Evolutionary conservation across 345 rosid genomes (phyloP), one percentile per base, ranked within the genome.

Genomic region (Eucalyptus melliodora): DNA sequence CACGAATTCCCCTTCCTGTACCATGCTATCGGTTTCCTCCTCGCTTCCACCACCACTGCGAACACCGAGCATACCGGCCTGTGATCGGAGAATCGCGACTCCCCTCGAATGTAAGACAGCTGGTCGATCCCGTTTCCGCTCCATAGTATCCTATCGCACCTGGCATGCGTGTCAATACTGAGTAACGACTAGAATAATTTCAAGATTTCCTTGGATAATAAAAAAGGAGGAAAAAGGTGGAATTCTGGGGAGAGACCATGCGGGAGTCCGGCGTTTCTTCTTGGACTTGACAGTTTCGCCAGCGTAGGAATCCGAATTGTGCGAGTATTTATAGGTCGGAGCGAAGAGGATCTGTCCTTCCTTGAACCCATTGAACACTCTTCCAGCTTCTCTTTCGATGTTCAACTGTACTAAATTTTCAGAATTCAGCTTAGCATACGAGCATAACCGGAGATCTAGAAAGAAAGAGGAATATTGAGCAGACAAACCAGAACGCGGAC

Each of bases 71-170:
- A 98, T 27, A 98, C 99, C 4, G 99, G 99, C 89, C 99, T 91
- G 91, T 98, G 99, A 87, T 98, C 99, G 0, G 99, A 98, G 88
- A 98, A 96, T 92, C 97, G 93, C 2, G 99, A 97, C 87, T 98
- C 99, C 5, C 96, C 98, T 2, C 99, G 93, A 2, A 93, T 88
- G 82, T 98, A 98, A 0, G 96, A 95, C 60, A 96, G 86, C n/a
- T 97, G 99, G 49, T 96, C 97, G 19, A 97, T 96, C 72, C 98
- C 96, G 51, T 89, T 89, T 37, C 99, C 99, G 5, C 91, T 91
- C 99, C 99, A 98, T 24, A 98, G 69, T 90, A 98, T 96, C 93
- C 99, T 87, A 67, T 98, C 99, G 85, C 99, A 98, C 99, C 99
- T 98, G 95, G 82, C 86, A 88, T 31, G 47, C n/a, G 17, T 9